Evolutionary conservation across 257 asterid genomes (phyloP), one percentile per base, ranked within the genome.

Genomic region (Solanum pennellii): DNA sequence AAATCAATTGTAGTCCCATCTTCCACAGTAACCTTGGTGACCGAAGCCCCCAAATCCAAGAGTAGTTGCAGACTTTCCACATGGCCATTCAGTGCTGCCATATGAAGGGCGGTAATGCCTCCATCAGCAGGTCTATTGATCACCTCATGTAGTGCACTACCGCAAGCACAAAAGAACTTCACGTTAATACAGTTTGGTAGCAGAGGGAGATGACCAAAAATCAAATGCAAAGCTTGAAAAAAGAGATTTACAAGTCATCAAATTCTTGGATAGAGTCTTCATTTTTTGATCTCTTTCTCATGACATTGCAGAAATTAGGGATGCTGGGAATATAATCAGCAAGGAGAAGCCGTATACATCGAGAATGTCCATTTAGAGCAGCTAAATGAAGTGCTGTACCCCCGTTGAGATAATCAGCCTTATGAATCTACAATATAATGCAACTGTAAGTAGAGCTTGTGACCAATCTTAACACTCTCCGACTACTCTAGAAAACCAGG

Each of bases 301-400:
- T 90, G 75, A 93, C 87, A 66, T 92, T 92, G 92, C 91, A 92
- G 77, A 96, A 91, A 87, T 92, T 91, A 39, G 96, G 94, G 88
- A 90, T 86, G 89, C 98, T 94, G 23, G 98, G 98, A 89, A 96
- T 90, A 87, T 94, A 90, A 91, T 96, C 98, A 47, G 98, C 95
- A 69, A 96, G 94, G 87, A 96, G 92, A 75, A 96, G 96, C 68
- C 98, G 93, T 29, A 94, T 93, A 92, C 98, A 94, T 44, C 93
- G 93, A 25, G 93, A 92, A 90, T 96, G 98, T 41, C 98, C 98
- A 68, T 96, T 96, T 56, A 96, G 90, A 84, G 98, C 95, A 89
- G 98, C 98, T 88, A 96, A 92, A 87, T 96, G 98, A 83, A 96
- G 94, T 31, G 98, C 98, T 14, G 98, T 94, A 74, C 98, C 98